Percentiles rank a stretch among this genome's conserved stretches.
These are phyloP conservation scores for Porphyra umbilicalis DNA, from an alignment of 31 red algal genomes.

Conservation along the genomic window DNA sequence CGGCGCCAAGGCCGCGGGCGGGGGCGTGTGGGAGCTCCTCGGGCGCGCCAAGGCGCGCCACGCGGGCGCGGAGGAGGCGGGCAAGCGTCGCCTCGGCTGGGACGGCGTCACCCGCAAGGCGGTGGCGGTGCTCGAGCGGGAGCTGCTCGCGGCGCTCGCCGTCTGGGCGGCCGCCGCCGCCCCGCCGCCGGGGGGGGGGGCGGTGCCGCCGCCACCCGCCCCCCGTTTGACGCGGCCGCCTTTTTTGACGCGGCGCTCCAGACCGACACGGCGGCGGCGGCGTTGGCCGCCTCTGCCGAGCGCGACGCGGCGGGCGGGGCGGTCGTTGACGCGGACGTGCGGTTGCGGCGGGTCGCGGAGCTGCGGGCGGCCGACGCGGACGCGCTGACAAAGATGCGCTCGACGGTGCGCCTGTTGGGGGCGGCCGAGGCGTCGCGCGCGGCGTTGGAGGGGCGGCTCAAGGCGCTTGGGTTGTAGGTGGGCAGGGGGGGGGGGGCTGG, in stretches of 20 bases:
- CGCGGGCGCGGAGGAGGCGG: neutral
- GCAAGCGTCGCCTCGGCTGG: neutral
- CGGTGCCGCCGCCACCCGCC: neutral
- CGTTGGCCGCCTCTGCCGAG: neutral
- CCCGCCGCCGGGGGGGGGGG: neutral
- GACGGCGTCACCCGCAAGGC: neutral
- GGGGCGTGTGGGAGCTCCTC: neutral
- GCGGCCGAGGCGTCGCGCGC: neutral
- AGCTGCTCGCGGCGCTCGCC: neutral
- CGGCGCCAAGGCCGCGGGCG: neutral
- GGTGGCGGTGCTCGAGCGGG: neutral
- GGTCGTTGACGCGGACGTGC: neutral
- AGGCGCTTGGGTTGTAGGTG: neutral
- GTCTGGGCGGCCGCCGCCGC: neutral
- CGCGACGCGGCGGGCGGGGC: neutral
- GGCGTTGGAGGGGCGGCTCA: neutral
- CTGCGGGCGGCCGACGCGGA: neutral
- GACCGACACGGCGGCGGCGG: neutral
- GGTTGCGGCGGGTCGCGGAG: neutral
- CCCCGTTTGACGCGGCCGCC: neutral
- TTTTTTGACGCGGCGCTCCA: neutral
- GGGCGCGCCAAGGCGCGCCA: neutral
- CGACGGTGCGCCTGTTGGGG: neutral
- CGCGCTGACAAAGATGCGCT: neutral
- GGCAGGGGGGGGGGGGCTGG: neutral